Base-by-base conservation (phyloP, 2,329 filamentous ascomycete genomes). In the Trichoderma sp. region DNA sequence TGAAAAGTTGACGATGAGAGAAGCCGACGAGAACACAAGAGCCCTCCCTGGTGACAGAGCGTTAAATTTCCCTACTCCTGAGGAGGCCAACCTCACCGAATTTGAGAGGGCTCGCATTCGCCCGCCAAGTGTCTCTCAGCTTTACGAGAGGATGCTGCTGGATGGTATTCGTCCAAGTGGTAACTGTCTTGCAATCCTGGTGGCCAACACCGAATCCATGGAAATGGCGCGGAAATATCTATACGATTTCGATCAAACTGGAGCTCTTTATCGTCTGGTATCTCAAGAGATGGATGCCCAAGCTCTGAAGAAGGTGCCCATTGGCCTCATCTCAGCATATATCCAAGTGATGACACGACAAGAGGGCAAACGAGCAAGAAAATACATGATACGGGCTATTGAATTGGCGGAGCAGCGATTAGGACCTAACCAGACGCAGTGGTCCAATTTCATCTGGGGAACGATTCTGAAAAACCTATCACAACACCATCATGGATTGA, bases 41-140 rank as follows among this genome's bases (percentile, higher is more conserved):
- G 72, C 84, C 15, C 77, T 88, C 2, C 88, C 91, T 6, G 92
- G 92, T 13, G 91, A 93, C 75, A 83, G 82, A 50, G 84, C 88
- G 23, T 81, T 90, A 23, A 85, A 88, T 70, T 78, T 82, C 73
- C 73, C 78, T 20, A 77, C 78, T 6, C 73, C 77, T 65, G 72
- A 78, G 50, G 76, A 81, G 13, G 81, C 82, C 79, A 92, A 85
- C 79, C 86, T 85, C 76, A 92, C 85, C 72, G 86, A 90, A n/a
- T 88, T 90, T 69, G 91, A 92, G 71, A 88, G 88, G 74, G 86
- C 88, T 50, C 85, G 88, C n/a, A 81, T 89, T 57, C 82, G 84
- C 15, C 88, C 91, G 1, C 92, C 92, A 2, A 85, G 83, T 1
- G 80, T 90, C 12, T 80, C 84, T 5, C 83, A 87, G 65, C 82